A percentile compares a stretch with the other conserved stretches of the same genome.
Evolutionary conservation across 306 rosid species (phyloP).

Genomic region (Vachellia collinsii): DNA sequence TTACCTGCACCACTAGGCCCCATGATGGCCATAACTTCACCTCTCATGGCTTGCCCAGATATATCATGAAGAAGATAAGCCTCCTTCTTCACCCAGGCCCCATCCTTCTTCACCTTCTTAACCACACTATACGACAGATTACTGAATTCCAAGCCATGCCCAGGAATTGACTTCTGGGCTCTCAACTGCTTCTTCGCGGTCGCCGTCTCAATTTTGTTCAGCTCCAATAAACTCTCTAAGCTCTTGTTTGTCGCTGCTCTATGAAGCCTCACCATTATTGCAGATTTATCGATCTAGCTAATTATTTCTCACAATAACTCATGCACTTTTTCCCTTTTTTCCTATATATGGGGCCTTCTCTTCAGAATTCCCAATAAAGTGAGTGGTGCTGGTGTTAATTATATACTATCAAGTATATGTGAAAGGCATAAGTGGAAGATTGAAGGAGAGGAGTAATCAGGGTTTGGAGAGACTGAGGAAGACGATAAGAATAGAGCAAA

Average conservation of each 20-base stretch:
- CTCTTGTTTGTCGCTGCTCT: slow-evolving; percentile 39
- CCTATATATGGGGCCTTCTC: not conserved
- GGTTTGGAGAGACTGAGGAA: slow-evolving; percentile 26
- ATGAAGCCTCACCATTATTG: slow-evolving; percentile 55
- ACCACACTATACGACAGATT: slow-evolving; percentile 75
- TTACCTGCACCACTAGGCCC: slow-evolving; percentile 99
- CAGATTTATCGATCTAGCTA: not conserved
- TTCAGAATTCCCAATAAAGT: not conserved
- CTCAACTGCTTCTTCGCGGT: slow-evolving; percentile 34
- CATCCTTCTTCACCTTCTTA: slow-evolving; percentile 79
- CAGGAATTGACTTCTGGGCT: slow-evolving; percentile 52
- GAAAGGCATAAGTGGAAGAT: slow-evolving; percentile 25
- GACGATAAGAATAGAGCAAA: slow-evolving; percentile 29
- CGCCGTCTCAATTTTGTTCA: slow-evolving; percentile 43
- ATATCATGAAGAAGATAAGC: slow-evolving; percentile 85
- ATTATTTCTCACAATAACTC: slow-evolving; percentile 17
- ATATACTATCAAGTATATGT: slow-evolving; percentile 28
- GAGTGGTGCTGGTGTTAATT: slow-evolving; percentile 12
- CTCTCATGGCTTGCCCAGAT: slow-evolving; percentile 76
- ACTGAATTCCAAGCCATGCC: slow-evolving; percentile 70
- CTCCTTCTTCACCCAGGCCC: slow-evolving; percentile 70
- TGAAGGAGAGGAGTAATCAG: slow-evolving; percentile 4
- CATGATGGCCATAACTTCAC: slow-evolving; percentile 87
- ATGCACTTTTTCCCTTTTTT: slow-evolving; percentile 19
- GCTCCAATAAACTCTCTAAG: slow-evolving; percentile 66